Evolutionary conservation across 441 rosid genomes (phyloP), one percentile per base, ranked within the genome.

Genomic region (Biscutella laevigata): DNA sequence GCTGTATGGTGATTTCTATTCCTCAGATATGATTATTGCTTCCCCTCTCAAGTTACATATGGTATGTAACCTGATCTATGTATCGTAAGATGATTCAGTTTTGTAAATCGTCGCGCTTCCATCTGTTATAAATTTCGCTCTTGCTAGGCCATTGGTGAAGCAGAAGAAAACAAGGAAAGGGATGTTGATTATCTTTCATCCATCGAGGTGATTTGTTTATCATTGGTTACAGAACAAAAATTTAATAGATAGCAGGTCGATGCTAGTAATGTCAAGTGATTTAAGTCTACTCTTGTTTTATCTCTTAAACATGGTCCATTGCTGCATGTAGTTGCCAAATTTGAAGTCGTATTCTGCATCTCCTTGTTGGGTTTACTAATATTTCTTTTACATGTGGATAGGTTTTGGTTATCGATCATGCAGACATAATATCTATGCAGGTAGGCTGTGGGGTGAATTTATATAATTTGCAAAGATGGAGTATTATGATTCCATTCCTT

Each of bases 341-440:
- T n/a, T 32, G 52, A 21, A 32, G 7, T 41, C 7, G 4, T 54
- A 33, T 40, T 41, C 33, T 21, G 17, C 25, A 35, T 35, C 59
- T 40, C 29, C 10, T 35, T 50, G 14, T 37, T 38, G 34, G 49
- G 35, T 35, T 41, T 61, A 8, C 53, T 68, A 7, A 49, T 42
- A 48, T 43, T 3, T 49, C 11, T 51, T 50, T 50, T 33, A 8
- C 49, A 20, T 33, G 45, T 55, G 49, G 64, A 55, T 83, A 92
- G 98, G 84, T 92, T 69, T 80, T 86, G 70, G 71, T 92, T 57
- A 74, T 92, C 62, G 98, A 92, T 72, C 92, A 92, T 63, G 94
- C 96, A 7, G 96, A 92, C 69, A 78, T 92, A 38, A 86, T 92
- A 65, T 74, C 94, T 41, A 77, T 86, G 94, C 98, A 92, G 95